phyloP scores from a whole-genome alignment of 1,284 basidiomycete genomes.

The Rhodotorula sp. region DNA sequence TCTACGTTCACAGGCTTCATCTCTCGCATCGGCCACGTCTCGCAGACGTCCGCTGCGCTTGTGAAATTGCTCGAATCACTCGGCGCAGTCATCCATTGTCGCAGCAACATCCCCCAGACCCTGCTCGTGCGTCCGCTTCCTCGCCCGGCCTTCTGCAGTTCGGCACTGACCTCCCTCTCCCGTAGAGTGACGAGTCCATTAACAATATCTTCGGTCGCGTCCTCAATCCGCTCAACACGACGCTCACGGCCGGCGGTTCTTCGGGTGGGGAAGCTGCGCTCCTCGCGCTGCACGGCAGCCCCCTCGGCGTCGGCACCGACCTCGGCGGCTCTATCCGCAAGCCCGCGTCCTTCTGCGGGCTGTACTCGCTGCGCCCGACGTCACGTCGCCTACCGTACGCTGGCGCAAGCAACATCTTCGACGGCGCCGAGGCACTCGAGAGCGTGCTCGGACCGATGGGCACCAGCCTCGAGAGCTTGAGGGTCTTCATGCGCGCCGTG shows the following conservation, averaged over 20 bases:
- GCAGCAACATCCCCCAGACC: slow-evolving; percentile 47
- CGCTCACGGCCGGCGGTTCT: slow-evolving; percentile 51
- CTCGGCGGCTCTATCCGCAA: slow-evolving; percentile 49
- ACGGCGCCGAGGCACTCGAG: slow-evolving; percentile 47
- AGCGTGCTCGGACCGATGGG: slow-evolving; percentile 50
- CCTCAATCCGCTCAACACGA: slow-evolving; percentile 52
- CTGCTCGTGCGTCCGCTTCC: slow-evolving; percentile 23
- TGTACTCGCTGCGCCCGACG: slow-evolving; percentile 22
- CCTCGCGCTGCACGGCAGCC: slow-evolving; percentile 49
- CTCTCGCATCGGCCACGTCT: slow-evolving; percentile 19
- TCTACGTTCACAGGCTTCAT: slow-evolving; percentile 41
- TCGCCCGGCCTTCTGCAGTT: background rate
- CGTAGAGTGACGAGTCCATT: slow-evolving; percentile 38
- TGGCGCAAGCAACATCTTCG: slow-evolving; percentile 24
- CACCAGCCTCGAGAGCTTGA: slow-evolving; percentile 48
- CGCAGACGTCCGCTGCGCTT: slow-evolving; percentile 18
- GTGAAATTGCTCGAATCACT: slow-evolving; percentile 43
- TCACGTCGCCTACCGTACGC: slow-evolving; percentile 10
- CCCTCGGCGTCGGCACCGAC: slow-evolving; percentile 53
- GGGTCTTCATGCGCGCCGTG: slow-evolving; percentile 48
- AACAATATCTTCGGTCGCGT: slow-evolving; percentile 50
- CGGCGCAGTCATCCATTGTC: slow-evolving; percentile 47
- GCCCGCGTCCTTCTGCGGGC: slow-evolving; percentile 17
- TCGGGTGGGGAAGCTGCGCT: slow-evolving; percentile 55
- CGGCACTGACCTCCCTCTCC: background rate